Percentiles rank a stretch among this genome's conserved stretches.
Evolutionary conservation across 768 basidiomycete species (phyloP).

Genomic region (Mycena capillaripes): DNA sequence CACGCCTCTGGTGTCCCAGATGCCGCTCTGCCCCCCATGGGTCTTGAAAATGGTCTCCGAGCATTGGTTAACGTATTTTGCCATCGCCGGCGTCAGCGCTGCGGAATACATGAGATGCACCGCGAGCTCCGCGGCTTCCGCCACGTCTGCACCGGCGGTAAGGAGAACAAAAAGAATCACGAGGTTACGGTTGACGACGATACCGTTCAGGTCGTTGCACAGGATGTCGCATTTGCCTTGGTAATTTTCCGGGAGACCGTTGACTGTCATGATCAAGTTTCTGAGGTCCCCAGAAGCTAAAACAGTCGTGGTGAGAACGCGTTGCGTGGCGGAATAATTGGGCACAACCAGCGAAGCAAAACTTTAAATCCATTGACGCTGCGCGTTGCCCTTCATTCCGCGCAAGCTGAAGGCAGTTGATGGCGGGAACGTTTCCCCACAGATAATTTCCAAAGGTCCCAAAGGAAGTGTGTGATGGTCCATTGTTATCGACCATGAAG

Average conservation of each 20-base stretch:
- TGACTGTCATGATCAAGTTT: conserved; percentile 40
- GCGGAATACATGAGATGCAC: conserved; percentile 60
- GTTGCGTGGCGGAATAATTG: not conserved
- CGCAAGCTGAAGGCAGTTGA: conserved; percentile 48
- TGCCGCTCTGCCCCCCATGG: conserved; percentile 3
- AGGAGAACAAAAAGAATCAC: conserved; percentile 49
- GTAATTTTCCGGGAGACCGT: conserved; percentile 51
- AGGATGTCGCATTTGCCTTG: conserved; percentile 53
- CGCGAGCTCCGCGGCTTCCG: conserved; percentile 53
- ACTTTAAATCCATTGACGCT: conserved; percentile 44
- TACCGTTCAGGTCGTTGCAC: conserved; percentile 52
- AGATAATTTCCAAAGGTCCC: conserved; percentile 37
- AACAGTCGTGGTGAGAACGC: conserved; percentile 21
- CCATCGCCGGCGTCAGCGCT: conserved; percentile 49
- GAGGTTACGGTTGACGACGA: conserved; percentile 55
- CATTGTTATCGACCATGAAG: conserved; percentile 23
- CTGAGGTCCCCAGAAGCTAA: conserved; percentile 52
- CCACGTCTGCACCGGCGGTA: conserved; percentile 42
- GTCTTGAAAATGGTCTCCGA: conserved; percentile 51
- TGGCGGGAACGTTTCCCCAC: conserved; percentile 45
- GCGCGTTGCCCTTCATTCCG: conserved; percentile 47
- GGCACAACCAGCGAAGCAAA: conserved; percentile 51
- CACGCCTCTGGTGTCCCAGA: conserved; percentile 48
- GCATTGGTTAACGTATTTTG: conserved; percentile 52
- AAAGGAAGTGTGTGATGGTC: not conserved